phyloP scores from a whole-genome alignment of 73 alveolate genomes.

The Effrenium voratum region DNA sequence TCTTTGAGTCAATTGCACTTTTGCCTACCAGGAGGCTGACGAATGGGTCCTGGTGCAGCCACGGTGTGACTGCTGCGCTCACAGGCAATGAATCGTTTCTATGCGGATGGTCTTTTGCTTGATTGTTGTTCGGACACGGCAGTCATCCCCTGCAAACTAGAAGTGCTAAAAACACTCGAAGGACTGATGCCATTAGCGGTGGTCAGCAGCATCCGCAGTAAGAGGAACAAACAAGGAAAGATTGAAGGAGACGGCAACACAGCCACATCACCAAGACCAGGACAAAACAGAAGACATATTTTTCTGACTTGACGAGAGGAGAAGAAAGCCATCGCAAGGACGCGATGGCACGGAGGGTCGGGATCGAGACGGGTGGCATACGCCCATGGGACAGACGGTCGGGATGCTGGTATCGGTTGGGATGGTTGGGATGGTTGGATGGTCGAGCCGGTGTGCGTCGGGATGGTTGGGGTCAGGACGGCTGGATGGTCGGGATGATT shows the following conservation, averaged over 20 bases:
- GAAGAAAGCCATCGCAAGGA: too few species aligned
- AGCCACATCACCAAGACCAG: not conserved
- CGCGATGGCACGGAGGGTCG: too few species aligned
- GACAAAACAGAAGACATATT: too few species aligned
- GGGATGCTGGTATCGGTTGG: too few species aligned
- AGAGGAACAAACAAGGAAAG: not conserved
- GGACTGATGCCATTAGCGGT: not conserved
- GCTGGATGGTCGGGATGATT: too few species aligned
- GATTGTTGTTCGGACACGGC: not conserved
- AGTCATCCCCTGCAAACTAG: not conserved
- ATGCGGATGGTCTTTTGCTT: not conserved
- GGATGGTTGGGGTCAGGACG: too few species aligned
- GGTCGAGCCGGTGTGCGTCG: too few species aligned
- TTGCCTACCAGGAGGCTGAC: conserved; percentile 44
- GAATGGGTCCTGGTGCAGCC: conserved; percentile 75
- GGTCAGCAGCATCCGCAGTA: not conserved
- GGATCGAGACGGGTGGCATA: too few species aligned
- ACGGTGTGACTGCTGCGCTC: conserved; percentile 74
- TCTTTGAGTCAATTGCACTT: not conserved
- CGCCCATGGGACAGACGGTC: too few species aligned
- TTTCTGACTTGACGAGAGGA: too few species aligned
- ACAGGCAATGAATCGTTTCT: not conserved
- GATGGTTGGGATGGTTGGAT: too few species aligned
- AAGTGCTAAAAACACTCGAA: not conserved
- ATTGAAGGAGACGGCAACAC: too few species aligned